Evolutionary conservation across 1,284 basidiomycete genomes (phyloP).

Genomic region (Ceraceosorus guamensis): DNA sequence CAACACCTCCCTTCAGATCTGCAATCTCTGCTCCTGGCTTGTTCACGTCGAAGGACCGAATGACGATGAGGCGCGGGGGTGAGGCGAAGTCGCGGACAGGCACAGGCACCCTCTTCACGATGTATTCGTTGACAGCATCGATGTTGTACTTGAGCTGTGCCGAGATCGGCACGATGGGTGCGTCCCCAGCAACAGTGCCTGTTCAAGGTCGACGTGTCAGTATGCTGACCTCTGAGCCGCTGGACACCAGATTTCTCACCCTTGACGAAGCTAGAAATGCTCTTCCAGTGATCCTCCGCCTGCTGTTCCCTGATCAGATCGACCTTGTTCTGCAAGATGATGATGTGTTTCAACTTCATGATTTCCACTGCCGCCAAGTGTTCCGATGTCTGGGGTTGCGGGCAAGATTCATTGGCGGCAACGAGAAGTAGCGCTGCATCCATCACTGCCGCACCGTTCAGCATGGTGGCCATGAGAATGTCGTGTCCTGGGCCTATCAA

Average conservation of each 20-base stretch:
- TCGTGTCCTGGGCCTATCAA: constrained; percentile 49
- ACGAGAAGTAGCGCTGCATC: constrained; percentile 91
- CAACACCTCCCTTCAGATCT: constrained; percentile 95
- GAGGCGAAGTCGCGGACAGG: constrained; percentile 87
- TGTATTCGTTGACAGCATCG: constrained; percentile 98
- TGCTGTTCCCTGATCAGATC: constrained; percentile 46
- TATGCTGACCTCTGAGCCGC: background rate
- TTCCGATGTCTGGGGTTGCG: constrained; percentile 96
- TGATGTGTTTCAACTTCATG: constrained; percentile 97
- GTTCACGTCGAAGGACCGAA: constrained; percentile 99
- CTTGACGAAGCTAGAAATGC: constrained; percentile 45
- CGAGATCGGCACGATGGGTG: constrained; percentile 96
- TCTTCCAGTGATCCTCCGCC: constrained; percentile 47
- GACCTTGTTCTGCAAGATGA: constrained; percentile 70
- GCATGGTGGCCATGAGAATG: constrained; percentile 96
- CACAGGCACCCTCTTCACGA: constrained; percentile 91
- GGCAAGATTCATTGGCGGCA: constrained; percentile 96
- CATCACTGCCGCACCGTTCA: constrained; percentile 98
- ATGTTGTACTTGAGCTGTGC: constrained; percentile 99
- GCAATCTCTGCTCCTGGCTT: constrained; percentile 95
- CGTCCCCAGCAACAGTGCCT: constrained; percentile 93
- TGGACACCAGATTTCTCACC: constrained; percentile 7
- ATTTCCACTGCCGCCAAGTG: constrained; percentile 98
- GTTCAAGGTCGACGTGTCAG: no score
- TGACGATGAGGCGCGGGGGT: constrained; percentile 88